Evolutionary conservation across 148 eudicot species (phyloP), one percentile per base, ranked within the genome.

Genomic region (Chenopodium quinoa): DNA sequence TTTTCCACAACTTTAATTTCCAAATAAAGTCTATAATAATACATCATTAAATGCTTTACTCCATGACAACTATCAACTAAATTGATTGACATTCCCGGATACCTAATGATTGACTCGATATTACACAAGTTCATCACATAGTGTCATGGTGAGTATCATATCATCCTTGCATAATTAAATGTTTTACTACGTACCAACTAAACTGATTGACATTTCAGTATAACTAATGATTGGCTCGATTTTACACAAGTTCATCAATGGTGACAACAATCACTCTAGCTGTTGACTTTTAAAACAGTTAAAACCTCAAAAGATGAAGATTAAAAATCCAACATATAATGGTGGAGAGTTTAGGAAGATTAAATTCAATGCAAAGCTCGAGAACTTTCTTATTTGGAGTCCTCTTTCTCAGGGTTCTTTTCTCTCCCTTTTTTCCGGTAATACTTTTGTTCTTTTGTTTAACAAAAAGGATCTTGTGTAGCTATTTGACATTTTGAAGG

Each of bases 401-500:
- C 71, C 65, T 12, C 25, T 62, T 60, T 73, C 65, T 66, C 31
- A 62, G 73, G 80, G 46, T 65, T 23, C 37, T 32, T 48, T 67
- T 54, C 66, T 34, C 68, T 63, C 46, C 20, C 40, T 31, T 29
- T 78, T 44, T 73, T 27, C 8, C 70, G 68, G 40, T 44, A 12
- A 34, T 40, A 40, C 27, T 37, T 63, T 63, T 73, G 0, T 81
- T 65, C n/a, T 66, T 22, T 40, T 56, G 62, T 14, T 71, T 19
- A 32, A 2, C 13, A 4, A 37, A 40, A 71, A 71, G 50, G 9
- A 56, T 27, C 27, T 82, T 47, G 34, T 8, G 32, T 27, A 58
- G 81, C 84, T 48, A 44, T 71, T 71, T 82, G 65, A 77, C 77
- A 82, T 11, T 44, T 47, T 82, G 64, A 82, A 77, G 77, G 34